Evolutionary conservation across 192 early-diverging fungal genomes (phyloP).

Genomic region (Coemansia sp.): DNA sequence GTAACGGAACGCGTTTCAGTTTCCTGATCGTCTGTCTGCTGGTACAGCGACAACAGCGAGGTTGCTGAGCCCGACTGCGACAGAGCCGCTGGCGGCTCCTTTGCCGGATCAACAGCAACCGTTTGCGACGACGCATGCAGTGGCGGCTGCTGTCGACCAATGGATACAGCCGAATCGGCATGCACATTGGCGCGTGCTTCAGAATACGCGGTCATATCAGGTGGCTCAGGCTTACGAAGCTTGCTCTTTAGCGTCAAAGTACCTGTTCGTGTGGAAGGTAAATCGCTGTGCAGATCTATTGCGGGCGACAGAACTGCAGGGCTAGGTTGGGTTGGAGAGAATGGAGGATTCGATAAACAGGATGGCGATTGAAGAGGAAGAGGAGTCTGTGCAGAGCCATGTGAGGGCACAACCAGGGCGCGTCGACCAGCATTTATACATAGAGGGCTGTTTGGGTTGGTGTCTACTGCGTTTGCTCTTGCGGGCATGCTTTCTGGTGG

Average conservation of each 20-base stretch:
- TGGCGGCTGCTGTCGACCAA: background rate
- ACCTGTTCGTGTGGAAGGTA: too few relatives aligned
- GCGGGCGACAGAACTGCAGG: background rate
- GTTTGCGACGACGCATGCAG: slow-evolving; percentile 4
- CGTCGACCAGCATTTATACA: slow-evolving; percentile 12
- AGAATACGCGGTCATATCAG: background rate
- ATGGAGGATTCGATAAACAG: slow-evolving; percentile 7
- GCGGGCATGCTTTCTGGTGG: too few relatives aligned
- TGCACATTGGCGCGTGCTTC: background rate
- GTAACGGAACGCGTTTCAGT: background rate
- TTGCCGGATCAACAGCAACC: background rate
- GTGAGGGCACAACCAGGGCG: slow-evolving; percentile 13
- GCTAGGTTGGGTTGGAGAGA: slow-evolving; percentile 3
- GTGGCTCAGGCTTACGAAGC: background rate
- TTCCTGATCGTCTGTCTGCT: background rate
- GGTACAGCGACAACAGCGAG: slow-evolving; percentile 5
- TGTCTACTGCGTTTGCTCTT: slow-evolving; percentile 1
- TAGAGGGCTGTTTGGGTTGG: background rate
- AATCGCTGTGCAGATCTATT: too few relatives aligned
- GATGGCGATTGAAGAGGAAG: slow-evolving; percentile 8
- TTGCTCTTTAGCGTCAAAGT: too few relatives aligned
- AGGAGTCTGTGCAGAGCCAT: background rate
- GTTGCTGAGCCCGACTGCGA: background rate
- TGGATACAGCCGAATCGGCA: background rate
- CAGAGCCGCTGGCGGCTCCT: background rate